Evolutionary conservation across 2,329 filamentous ascomycete genomes (phyloP), one percentile per base, ranked within the genome.

Genomic region (Bipolaris cookei): DNA sequence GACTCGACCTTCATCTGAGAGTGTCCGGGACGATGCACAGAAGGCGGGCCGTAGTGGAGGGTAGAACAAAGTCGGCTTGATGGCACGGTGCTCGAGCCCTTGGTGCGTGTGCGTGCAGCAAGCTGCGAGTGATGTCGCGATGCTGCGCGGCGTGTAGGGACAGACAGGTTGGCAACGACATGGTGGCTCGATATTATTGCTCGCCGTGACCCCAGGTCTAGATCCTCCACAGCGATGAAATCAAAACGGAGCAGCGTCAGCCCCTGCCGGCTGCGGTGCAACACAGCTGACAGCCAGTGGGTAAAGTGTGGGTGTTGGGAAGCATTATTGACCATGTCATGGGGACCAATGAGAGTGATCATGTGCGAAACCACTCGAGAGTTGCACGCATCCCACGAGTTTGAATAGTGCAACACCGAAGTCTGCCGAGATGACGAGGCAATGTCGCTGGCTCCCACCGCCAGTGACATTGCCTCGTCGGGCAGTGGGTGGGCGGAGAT

Each of bases 191-290:
- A 51, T 23, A 49, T 57, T 67, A 63, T 59, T 57, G 62, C 59
- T 47, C 58, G 44, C 48, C 54, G 59, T 67, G 61, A 64, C 64
- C 64, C 65, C 67, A 61, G 64, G 59, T 53, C 61, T 54, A 51
- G 55, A 50, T 50, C 59, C 63, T 61, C 66, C 65, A 62, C 65
- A 61, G 54, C 28, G 52, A 41, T 51, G 47, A 57, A 38, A 32
- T 52, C 48, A 43, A 57, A 38, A 39, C 50, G 48, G 56, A 55
- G 30, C 39, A 59, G 43, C 30, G 47, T 49, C 55, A 57, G 60
- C n/a, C 53, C 42, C 18, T 2, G 32, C 45, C 54, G 56, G 45
- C 65, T 64, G 64, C 49, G 20, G 67, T 69, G 67, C 47, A 62
- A 69, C 62, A 34, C 59, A 35, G 61, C 47, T 47, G 30, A 58